Percentiles rank a stretch among this genome's conserved stretches.
phyloP scores from a whole-genome alignment of 768 basidiomycete species.

The Tubosaeta sp. region DNA sequence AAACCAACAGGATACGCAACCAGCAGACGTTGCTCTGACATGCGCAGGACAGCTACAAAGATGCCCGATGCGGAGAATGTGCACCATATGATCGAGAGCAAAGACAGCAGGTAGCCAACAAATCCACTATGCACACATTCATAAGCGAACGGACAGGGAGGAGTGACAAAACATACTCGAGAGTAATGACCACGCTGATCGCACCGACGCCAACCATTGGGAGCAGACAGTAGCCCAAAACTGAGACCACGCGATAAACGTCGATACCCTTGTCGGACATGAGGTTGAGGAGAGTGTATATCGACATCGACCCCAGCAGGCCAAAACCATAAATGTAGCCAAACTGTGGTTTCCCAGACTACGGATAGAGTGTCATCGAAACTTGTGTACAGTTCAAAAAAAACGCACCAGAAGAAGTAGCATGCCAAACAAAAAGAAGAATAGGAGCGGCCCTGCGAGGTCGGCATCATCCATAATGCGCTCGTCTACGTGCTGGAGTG shows the following conservation, averaged over 20 bases:
- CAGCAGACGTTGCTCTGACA: conserved; percentile 92
- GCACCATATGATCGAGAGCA: conserved; percentile 90
- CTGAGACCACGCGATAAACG: conserved; percentile 90
- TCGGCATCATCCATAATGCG: conserved; percentile 99
- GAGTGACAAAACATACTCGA: conserved; percentile 63
- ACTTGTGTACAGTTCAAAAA: not conserved
- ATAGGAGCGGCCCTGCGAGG: conserved; percentile 91
- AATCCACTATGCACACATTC: conserved; percentile 49
- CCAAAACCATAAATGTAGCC: conserved; percentile 98
- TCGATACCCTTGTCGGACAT: conserved; percentile 97
- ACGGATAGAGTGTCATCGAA: not conserved
- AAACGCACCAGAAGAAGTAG: conserved; percentile 83
- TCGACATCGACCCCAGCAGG: conserved; percentile 85
- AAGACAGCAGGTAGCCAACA: conserved; percentile 80
- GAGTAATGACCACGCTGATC: conserved; percentile 77
- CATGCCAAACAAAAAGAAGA: conserved; percentile 91
- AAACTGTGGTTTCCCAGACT: conserved; percentile 99
- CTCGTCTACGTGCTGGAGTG: conserved; percentile 75
- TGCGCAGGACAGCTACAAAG: conserved; percentile 90
- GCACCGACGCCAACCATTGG: conserved; percentile 95
- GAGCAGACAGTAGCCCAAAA: conserved; percentile 92
- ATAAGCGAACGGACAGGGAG: conserved; percentile 5
- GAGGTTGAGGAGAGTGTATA: conserved; percentile 92
- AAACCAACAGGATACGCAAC: conserved; percentile 96
- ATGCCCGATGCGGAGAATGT: conserved; percentile 95